Conservation (phyloP, 192 early-diverging fungal species). For the Ambispora gerdemannii region DNA sequence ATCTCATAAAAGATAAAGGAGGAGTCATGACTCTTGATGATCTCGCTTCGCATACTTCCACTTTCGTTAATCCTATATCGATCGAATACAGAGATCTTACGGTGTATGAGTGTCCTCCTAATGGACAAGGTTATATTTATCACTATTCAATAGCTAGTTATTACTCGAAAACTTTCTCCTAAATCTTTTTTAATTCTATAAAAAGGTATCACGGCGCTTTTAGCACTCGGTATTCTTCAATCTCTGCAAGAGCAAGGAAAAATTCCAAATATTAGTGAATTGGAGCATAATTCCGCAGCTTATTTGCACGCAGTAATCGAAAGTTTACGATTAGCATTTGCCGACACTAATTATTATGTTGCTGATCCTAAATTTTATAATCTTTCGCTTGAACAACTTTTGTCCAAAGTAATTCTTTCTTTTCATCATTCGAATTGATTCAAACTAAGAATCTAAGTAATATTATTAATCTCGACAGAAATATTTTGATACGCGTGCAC, state of each 20-base stretch:
- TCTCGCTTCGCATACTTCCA: slow-evolving; percentile 50
- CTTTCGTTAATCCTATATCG: slow-evolving; percentile 56
- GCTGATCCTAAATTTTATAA: slow-evolving; percentile 57
- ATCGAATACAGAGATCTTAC: slow-evolving; percentile 57
- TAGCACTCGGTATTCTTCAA: slow-evolving; percentile 67
- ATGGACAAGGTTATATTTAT: slow-evolving; percentile 48
- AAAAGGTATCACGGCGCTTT: slow-evolving; percentile 61
- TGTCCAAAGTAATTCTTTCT: slow-evolving; percentile 52
- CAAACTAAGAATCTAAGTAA: background rate
- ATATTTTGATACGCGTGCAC: slow-evolving; percentile 56
- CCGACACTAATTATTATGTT: slow-evolving; percentile 63
- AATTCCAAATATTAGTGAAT: slow-evolving; percentile 37
- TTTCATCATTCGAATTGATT: no score
- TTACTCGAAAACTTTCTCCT: background rate
- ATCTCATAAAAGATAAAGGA: slow-evolving; percentile 47
- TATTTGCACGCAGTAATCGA: slow-evolving; percentile 72
- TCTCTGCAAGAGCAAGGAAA: slow-evolving; percentile 43
- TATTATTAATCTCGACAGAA: slow-evolving; percentile 28
- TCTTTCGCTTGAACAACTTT: slow-evolving; percentile 51
- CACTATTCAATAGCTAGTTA: no score
- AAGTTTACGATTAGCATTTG: slow-evolving; percentile 71
- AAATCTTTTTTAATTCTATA: background rate
- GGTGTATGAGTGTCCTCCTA: slow-evolving; percentile 73
- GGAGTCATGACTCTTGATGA: slow-evolving; percentile 68
- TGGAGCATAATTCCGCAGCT: slow-evolving; percentile 54